Evolutionary conservation across 441 rosid species (phyloP).

Genomic region (Omphalea diandra): DNA sequence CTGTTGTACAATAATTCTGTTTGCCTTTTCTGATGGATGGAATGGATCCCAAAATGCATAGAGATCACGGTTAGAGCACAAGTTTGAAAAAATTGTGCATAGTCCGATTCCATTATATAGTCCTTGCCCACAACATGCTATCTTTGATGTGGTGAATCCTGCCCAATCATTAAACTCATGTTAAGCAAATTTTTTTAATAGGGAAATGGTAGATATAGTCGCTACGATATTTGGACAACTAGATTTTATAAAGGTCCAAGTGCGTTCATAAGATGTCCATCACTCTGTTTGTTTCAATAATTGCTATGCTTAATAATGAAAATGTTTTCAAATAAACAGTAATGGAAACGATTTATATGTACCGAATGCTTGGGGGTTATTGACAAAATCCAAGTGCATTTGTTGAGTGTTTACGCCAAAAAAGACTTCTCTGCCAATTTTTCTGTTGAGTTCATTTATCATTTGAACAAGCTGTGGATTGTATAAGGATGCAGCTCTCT

Average conservation of each 20-base stretch:
- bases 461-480: slow-evolving; percentile 55
- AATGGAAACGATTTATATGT: neutral
- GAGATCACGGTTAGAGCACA: slow-evolving; percentile 15
- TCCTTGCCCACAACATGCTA: slow-evolving; percentile 34
- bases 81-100: slow-evolving; percentile 16
- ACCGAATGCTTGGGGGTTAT: slow-evolving; percentile 49
- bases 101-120: slow-evolving; percentile 26
- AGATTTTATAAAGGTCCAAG: too few relatives aligned
- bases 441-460: slow-evolving; percentile 38
- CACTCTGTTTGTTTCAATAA: too few relatives aligned
- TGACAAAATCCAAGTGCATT: slow-evolving; percentile 49
- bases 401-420: slow-evolving; percentile 46
- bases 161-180: neutral
- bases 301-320: too few relatives aligned
- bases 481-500: too few relatives aligned
- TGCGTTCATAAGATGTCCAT: too few relatives aligned
- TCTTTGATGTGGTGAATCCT: slow-evolving; percentile 25
- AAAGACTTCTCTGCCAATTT: slow-evolving; percentile 45
- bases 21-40: too few relatives aligned
- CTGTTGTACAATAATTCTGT: slow-evolving; percentile 15
- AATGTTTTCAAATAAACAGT: too few relatives aligned
- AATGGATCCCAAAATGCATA: too few relatives aligned
- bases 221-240: too few relatives aligned
- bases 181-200: too few relatives aligned
- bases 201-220: too few relatives aligned